Conservation (phyloP, 768 basidiomycete genomes). For the Hygrophorus russula region DNA sequence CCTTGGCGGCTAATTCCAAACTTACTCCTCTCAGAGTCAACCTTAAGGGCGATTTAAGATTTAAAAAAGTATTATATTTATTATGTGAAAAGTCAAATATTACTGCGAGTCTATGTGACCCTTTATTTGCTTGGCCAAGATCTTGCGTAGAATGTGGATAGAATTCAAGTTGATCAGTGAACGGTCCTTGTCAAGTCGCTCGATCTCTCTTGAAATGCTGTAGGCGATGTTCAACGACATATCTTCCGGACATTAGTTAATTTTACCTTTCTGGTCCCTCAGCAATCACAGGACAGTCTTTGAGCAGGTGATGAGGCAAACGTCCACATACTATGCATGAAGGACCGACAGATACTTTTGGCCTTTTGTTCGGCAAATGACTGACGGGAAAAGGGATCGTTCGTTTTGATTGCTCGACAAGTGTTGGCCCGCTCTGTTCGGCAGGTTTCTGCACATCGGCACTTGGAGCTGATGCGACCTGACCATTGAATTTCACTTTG, state of each 20-base stretch:
- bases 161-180: constrained; percentile 15
- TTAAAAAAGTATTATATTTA: too few relatives aligned
- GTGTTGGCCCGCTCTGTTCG: background rate
- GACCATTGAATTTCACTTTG: too few relatives aligned
- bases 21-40: too few relatives aligned
- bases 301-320: constrained; percentile 31
- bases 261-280: constrained; percentile 46
- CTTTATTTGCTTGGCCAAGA: constrained; percentile 7
- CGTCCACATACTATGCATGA: constrained; percentile 39
- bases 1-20: too few relatives aligned
- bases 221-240: background rate
- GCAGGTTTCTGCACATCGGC: background rate
- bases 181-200: constrained; percentile 30
- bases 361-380: constrained; percentile 10
- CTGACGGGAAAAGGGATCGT: constrained; percentile 15
- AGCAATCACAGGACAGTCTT: constrained; percentile 44
- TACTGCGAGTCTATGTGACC: too few relatives aligned
- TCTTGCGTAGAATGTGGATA: constrained; percentile 23
- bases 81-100: too few relatives aligned
- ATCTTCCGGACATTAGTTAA: background rate
- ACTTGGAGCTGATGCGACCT: too few relatives aligned
- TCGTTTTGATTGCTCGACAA: constrained; percentile 23
- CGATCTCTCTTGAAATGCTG: constrained; percentile 33
- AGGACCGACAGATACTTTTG: constrained; percentile 26
- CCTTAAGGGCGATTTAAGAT: too few relatives aligned